Base-by-base conservation (phyloP, 2,329 filamentous ascomycete genomes). In the Fusarium coffeatum region DNA sequence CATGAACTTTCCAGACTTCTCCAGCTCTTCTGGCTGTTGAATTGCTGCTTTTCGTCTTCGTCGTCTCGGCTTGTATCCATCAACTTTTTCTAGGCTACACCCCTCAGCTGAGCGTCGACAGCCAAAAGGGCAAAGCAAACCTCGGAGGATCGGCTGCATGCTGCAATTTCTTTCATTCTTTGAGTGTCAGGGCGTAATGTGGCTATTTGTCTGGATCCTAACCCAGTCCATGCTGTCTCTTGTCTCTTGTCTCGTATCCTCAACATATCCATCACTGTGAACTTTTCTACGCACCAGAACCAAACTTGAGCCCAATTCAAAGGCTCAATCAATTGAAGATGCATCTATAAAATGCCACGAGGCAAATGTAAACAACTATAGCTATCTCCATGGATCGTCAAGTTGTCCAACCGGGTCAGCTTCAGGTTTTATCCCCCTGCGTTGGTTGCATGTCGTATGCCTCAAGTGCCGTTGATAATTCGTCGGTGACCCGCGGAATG, bases 81-180 rank as follows among this genome's bases (percentile, higher is more conserved):
- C 55, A 55, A 59, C 50, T 48, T 69, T 65, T 71, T 58, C 64
- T 56, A 73, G 51, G 60, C 66, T 68, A 68, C 69, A 67, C 72
- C 71, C 66, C 72, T 73, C 66, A 68, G 64, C 72, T 67, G 62
- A 71, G 68, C 50, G 49, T 59, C 68, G 71, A 70, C 60, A 53
- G 66, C 54, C 65, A 69, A 73, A 69, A 55, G 48, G 55, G 58
- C 70, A 71, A 74, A 72, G 61, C 64, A 73, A 74, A 68, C 60
- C 66, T 74, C 64, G 72, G 63, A 63, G 70, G 66, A 74, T 74
- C 69, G 43, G 61, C 72, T 73, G 64, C 73, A 70, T 72, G 64
- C 57, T 64, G 73, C 59, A 75, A 74, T 74, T 54, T 71, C 65
- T 71, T 58, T 72, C 74, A 74, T 76, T 74, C 72, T 76, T 41